Percentiles rank a stretch among this genome's conserved stretches.
Evolutionary conservation across 1,139 yeast genomes (phyloP).

Genomic region (Pichia sp.): DNA sequence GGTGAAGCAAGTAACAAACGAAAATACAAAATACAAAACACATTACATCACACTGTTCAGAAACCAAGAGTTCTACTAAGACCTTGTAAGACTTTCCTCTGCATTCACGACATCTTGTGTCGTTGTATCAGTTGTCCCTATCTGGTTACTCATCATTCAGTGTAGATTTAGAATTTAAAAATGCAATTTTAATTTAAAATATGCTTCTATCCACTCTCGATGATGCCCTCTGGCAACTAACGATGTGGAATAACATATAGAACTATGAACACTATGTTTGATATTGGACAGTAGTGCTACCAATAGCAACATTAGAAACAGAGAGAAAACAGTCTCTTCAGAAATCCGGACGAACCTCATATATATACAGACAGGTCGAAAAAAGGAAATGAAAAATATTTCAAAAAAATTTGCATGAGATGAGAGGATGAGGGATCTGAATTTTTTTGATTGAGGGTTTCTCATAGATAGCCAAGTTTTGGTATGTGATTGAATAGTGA

Average conservation of each 20-base stretch:
- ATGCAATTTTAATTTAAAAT: not conserved
- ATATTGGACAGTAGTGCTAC: too few species aligned
- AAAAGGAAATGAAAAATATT: not conserved
- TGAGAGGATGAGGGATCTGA: too few species aligned
- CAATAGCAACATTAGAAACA: too few species aligned
- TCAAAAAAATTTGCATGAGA: not conserved
- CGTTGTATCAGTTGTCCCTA: conserved; percentile 32
- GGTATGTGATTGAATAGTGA: too few species aligned
- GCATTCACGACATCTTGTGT: conserved; percentile 3
- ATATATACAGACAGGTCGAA: too few species aligned
- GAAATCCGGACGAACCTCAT: too few species aligned
- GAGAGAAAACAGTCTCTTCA: too few species aligned
- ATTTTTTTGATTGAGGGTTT: not conserved
- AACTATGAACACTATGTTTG: too few species aligned
- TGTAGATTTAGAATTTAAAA: not conserved
- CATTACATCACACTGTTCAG: conserved; percentile 6
- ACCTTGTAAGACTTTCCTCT: conserved; percentile 15
- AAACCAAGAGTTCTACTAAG: conserved; percentile 19
- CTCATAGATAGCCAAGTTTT: not conserved
- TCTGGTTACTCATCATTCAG: conserved; percentile 28
- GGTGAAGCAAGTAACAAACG: not conserved
- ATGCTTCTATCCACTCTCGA: not conserved
- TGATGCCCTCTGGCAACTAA: not conserved
- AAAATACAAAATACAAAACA: not conserved
- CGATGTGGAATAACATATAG: not conserved